A percentile compares a stretch with the other conserved stretches of the same genome.
Conservation (phyloP, 2,329 filamentous ascomycete genomes). For the Huntiella savannae region DNA sequence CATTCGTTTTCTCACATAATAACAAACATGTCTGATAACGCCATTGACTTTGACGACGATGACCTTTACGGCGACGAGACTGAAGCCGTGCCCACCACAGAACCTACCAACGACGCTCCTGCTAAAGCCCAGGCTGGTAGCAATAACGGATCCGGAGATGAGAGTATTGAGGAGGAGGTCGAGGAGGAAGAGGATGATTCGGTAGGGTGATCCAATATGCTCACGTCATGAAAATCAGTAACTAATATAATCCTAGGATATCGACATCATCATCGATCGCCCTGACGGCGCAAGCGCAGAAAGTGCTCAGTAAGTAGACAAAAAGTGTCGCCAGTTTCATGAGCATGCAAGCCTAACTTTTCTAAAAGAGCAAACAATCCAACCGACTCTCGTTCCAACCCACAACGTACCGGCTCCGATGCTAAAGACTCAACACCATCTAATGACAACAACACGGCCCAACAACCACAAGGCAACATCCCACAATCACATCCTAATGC, state of each 20-base stretch:
- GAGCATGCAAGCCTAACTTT: not conserved
- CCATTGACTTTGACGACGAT: slow-evolving; percentile 49
- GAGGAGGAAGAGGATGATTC: slow-evolving; percentile 36
- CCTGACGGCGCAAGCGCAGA: slow-evolving; percentile 44
- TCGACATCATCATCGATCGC: slow-evolving; percentile 49
- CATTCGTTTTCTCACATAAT: not conserved
- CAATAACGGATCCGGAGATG: not conserved
- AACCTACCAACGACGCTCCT: slow-evolving; percentile 16
- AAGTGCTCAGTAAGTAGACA: slow-evolving; percentile 32
- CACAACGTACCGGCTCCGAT: slow-evolving; percentile 36
- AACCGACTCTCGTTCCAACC: slow-evolving; percentile 46
- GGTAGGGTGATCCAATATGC: not conserved
- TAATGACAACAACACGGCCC: slow-evolving; percentile 5
- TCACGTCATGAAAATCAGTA: not conserved
- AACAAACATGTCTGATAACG: slow-evolving; percentile 6
- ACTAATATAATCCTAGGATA: slow-evolving; percentile 27
- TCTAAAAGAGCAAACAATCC: too few relatives aligned
- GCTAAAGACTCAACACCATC: slow-evolving; percentile 27
- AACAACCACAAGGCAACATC: slow-evolving; percentile 21
- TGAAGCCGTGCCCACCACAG: slow-evolving; percentile 24
- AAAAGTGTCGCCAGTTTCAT: not conserved
- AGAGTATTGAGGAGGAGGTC: slow-evolving; percentile 42
- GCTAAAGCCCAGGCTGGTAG: not conserved
- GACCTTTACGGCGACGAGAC: slow-evolving; percentile 39
- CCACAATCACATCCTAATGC: slow-evolving; percentile 16